phyloP scores from a whole-genome alignment of 495 filamentous ascomycete species.

The Penicillium lividum region DNA sequence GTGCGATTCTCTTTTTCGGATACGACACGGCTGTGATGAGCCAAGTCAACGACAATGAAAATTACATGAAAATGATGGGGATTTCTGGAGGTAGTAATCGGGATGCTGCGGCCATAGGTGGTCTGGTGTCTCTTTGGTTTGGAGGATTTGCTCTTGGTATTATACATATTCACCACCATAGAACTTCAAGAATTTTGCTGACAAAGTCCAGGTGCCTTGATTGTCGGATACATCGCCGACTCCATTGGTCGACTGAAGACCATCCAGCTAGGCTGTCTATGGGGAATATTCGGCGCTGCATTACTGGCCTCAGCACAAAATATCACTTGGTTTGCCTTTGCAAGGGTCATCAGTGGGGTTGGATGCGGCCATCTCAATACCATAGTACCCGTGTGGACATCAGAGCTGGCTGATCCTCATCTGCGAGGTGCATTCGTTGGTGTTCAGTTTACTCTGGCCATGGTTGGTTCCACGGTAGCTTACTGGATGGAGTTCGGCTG shows the following conservation, averaged over 20 bases:
- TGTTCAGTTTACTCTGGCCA: slow-evolving; percentile 22
- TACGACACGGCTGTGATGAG: slow-evolving; percentile 42
- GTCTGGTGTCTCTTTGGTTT: slow-evolving; percentile 31
- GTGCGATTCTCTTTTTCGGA: slow-evolving; percentile 39
- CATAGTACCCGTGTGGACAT: slow-evolving; percentile 40
- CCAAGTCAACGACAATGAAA: slow-evolving; percentile 38
- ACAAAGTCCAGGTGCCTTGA: slow-evolving; percentile 7
- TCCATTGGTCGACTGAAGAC: slow-evolving; percentile 48
- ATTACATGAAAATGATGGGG: slow-evolving; percentile 34
- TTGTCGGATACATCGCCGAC: slow-evolving; percentile 36
- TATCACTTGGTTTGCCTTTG: slow-evolving; percentile 48
- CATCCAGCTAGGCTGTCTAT: slow-evolving; percentile 46
- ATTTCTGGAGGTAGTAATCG: slow-evolving; percentile 16
- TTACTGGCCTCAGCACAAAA: slow-evolving; percentile 46
- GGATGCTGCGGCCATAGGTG: slow-evolving; percentile 28
- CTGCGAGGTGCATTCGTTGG: slow-evolving; percentile 25
- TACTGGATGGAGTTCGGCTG: slow-evolving; percentile 57
- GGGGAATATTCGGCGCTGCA: slow-evolving; percentile 47
- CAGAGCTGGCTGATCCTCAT: slow-evolving; percentile 38
- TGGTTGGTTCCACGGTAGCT: not conserved
- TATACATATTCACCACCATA: too few relatives aligned
- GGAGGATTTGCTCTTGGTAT: slow-evolving; percentile 19
- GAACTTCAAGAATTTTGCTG: too few relatives aligned
- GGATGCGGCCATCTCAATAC: slow-evolving; percentile 48
- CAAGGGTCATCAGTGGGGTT: slow-evolving; percentile 51